Base-by-base conservation (phyloP, 2,329 filamentous ascomycete genomes). In the Metarhizium anisopliae region DNA sequence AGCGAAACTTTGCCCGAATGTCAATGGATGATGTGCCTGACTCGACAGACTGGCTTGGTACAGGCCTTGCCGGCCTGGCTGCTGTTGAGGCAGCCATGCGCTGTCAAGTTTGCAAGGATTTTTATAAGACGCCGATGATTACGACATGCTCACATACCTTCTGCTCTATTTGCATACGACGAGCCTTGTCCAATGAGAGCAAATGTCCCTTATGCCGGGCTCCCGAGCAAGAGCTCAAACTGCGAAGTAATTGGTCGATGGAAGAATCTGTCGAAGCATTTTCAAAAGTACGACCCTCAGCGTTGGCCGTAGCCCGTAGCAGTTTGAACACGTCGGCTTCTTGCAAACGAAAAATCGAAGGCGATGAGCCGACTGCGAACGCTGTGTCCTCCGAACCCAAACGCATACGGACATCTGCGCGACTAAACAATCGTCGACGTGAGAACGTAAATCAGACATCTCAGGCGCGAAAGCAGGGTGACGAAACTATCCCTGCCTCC, bases 81-180 rank as follows among this genome's bases (percentile, higher is more conserved):
- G 75, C 81, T 14, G 82, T 99, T 59, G 94, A 99, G 66, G 85
- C 87, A 58, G 85, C 91, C 3, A 78, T 99, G 20, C 89, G 94
- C 63, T 99, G 94, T 72, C 90, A 97, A 71, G 89, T 99, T 58
- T 99, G 94, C 82, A 97, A 97, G 69, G 95, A 99, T 70, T 95
- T 97, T 72, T 97, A 89, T 75, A 84, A 84, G 59, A 95, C 91
- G 52, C 94, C 94, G 0, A 94, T 99, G 82, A 86, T 96, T 59
- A 99, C 94, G 1, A 89, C 89, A 1, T 99, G 94, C 74, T 88
- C 84, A 54, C 94, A 99, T 69, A 97, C 94, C 0, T 99, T 99
- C 67, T 99, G 94, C 77, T 96, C 93, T 6, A 75, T 95, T 54
- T 99, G 94, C 70, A 97, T 99, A 68, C 87, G 94, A 35, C 81